phyloP scores from a whole-genome alignment of 2,329 filamentous ascomycete genomes.

The Fusarium sp. region DNA sequence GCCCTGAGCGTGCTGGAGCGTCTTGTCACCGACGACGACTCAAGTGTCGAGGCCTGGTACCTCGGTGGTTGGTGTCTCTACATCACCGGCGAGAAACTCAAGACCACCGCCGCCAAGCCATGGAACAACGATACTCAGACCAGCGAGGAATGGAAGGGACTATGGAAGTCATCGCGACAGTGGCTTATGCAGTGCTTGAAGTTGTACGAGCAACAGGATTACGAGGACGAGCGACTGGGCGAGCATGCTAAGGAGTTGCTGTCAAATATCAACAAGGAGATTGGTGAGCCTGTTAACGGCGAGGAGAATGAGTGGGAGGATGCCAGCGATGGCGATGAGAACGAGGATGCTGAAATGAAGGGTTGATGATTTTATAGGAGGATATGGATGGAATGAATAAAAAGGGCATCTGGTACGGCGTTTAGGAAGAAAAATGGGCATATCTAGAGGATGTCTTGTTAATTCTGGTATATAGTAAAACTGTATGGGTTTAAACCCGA shows the following conservation, averaged over 20 bases:
- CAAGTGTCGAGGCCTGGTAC: constrained; percentile 97
- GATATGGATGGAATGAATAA: constrained; percentile 31
- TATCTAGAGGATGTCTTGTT: constrained; percentile 41
- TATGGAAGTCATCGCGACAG: constrained; percentile 81
- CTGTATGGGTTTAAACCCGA: constrained; percentile 35
- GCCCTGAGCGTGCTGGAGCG: constrained; percentile 89
- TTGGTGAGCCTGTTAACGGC: constrained; percentile 72
- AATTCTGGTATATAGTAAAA: constrained; percentile 40
- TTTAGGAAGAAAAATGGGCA: constrained; percentile 46
- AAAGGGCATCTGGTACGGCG: constrained; percentile 47
- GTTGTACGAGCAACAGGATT: constrained; percentile 84
- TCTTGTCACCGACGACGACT: constrained; percentile 89
- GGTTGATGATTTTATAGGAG: constrained; percentile 49
- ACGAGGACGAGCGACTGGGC: constrained; percentile 85
- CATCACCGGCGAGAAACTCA: constrained; percentile 79
- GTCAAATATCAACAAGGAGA: constrained; percentile 72
- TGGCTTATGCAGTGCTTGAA: constrained; percentile 88
- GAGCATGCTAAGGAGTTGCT: constrained; percentile 83
- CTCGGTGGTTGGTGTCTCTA: constrained; percentile 94
- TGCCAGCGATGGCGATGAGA: constrained; percentile 64
- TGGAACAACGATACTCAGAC: constrained; percentile 47
- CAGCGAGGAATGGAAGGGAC: constrained; percentile 70
- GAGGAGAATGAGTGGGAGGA: constrained; percentile 71
- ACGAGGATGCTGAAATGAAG: constrained; percentile 73
- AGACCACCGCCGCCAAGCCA: constrained; percentile 56